Evolutionary conservation across 2,329 filamentous ascomycete species (phyloP).

Genomic region (Penicillium sp.): DNA sequence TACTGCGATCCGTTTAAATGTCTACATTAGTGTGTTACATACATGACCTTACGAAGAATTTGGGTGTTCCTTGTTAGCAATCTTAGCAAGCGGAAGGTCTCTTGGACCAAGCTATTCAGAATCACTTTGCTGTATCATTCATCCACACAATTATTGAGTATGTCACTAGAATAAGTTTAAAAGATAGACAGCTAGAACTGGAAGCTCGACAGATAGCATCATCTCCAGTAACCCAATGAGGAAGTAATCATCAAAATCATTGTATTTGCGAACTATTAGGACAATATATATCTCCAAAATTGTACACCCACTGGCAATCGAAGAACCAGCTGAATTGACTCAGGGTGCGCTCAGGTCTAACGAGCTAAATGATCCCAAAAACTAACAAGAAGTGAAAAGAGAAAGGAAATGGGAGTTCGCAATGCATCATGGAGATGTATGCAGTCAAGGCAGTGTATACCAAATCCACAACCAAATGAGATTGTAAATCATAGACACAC

Average conservation of each 20-base stretch:
- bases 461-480: not conserved
- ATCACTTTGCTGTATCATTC: not conserved
- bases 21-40: not conserved
- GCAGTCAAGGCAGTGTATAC: not conserved
- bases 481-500: not conserved
- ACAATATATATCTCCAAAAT: conserved; percentile 2
- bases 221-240: not conserved
- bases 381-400: not conserved
- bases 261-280: conserved; percentile 2
- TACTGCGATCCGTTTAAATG: not conserved
- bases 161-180: not conserved
- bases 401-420: not conserved
- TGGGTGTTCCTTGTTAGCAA: conserved; percentile 1
- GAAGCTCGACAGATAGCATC: too few relatives aligned
- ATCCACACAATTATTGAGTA: not conserved
- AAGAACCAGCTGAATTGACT: not conserved
- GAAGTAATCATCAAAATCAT: not conserved
- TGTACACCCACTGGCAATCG: not conserved
- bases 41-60: conserved; percentile 1
- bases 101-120: not conserved
- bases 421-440: not conserved
- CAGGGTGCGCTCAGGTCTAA: not conserved
- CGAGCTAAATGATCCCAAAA: not conserved
- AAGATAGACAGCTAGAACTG: not conserved
- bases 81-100: conserved; percentile 1